Conservation (phyloP, 1,139 yeast species). For the Protomyces macrosporus region DNA sequence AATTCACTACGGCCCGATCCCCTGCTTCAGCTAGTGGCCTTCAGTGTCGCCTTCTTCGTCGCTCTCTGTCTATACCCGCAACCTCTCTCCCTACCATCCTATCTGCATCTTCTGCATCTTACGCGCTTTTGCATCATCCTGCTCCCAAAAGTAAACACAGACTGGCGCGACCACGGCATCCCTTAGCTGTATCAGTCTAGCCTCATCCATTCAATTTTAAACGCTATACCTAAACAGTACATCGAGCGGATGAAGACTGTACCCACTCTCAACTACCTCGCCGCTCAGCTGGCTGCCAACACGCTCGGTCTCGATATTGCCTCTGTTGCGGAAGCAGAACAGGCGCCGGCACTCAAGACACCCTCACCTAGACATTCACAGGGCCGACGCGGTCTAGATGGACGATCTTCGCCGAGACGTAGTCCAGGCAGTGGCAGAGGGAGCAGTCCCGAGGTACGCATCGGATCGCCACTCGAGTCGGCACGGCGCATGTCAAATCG, state of each 20-base stretch:
- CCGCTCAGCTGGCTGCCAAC: not conserved
- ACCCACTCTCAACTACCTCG: not conserved
- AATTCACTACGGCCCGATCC: too few relatives aligned
- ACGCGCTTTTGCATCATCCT: too few relatives aligned
- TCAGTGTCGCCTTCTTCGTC: too few relatives aligned
- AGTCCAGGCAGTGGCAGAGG: not conserved
- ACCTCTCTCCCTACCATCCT: too few relatives aligned
- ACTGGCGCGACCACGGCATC: too few relatives aligned
- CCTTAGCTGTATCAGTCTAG: too few relatives aligned
- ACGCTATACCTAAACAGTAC: too few relatives aligned
- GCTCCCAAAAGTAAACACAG: too few relatives aligned
- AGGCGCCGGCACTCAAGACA: not conserved
- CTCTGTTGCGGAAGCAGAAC: not conserved
- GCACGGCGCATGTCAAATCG: not conserved
- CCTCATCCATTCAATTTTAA: too few relatives aligned
- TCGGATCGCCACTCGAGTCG: not conserved
- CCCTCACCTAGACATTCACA: not conserved
- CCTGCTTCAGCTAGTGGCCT: too few relatives aligned
- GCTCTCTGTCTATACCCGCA: too few relatives aligned
- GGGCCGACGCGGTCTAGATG: not conserved
- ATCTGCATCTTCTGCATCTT: too few relatives aligned
- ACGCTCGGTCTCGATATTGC: not conserved
- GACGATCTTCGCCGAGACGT: not conserved
- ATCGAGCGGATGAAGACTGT: not conserved
- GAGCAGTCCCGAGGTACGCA: not conserved